phyloP scores from a whole-genome alignment of 2,329 filamentous ascomycete species.

The Pyricularia sp. region DNA sequence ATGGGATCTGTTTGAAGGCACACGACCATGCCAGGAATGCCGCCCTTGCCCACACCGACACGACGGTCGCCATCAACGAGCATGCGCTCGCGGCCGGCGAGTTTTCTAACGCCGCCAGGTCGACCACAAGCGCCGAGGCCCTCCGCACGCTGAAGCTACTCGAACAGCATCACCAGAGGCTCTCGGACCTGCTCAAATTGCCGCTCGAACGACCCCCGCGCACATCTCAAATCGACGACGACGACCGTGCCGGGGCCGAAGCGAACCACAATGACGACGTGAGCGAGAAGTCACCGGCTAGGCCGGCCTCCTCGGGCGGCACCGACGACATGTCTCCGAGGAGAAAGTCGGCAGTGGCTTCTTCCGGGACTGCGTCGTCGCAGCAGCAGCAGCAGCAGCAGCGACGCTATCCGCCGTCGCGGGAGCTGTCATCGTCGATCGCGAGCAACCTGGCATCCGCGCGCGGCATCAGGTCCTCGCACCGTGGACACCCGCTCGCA shows the following conservation, averaged over 20 bases:
- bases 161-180: conserved; percentile 73
- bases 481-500: conserved; percentile 53
- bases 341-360: conserved; percentile 14
- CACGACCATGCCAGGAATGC: conserved; percentile 84
- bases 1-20: conserved; percentile 38
- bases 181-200: conserved; percentile 69
- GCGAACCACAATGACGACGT: not conserved
- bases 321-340: not conserved
- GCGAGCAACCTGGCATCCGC: conserved; percentile 80
- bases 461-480: conserved; percentile 58
- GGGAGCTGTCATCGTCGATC: conserved; percentile 69
- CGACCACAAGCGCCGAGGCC: conserved; percentile 57
- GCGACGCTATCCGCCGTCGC: conserved; percentile 41
- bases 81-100: conserved; percentile 80
- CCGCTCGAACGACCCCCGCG: conserved; percentile 34
- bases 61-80: conserved; percentile 72
- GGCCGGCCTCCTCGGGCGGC: not conserved
- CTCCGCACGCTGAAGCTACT: conserved; percentile 73
- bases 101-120: conserved; percentile 70
- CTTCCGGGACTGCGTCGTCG: conserved; percentile 19
- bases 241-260: not conserved
- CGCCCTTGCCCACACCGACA: conserved; percentile 59
- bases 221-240: not conserved
- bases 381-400: conserved; percentile 35
- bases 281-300: not conserved